Evolutionary conservation across 2,329 filamentous ascomycete genomes (phyloP).

Genomic region (Paecilomyces variotii): DNA sequence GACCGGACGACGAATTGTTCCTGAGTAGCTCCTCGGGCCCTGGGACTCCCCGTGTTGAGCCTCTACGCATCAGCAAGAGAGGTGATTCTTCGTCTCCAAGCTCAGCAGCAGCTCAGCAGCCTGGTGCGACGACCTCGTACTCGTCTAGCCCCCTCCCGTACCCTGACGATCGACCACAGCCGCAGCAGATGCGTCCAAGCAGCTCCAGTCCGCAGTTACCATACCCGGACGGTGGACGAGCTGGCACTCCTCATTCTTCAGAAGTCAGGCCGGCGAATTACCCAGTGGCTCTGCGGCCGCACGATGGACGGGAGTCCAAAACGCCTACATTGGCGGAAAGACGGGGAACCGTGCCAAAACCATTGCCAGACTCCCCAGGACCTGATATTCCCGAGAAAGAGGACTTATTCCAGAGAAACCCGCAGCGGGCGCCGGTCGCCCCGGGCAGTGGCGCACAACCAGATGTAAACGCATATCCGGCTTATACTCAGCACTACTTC

Average conservation of each 20-base stretch:
- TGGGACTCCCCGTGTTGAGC: slow-evolving; percentile 73
- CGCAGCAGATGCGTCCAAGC: slow-evolving; percentile 26
- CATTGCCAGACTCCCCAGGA: slow-evolving; percentile 73
- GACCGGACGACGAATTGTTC: slow-evolving; percentile 77
- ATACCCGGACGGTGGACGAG: slow-evolving; percentile 23
- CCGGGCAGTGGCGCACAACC: slow-evolving; percentile 14
- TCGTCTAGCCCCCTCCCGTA: slow-evolving; percentile 63
- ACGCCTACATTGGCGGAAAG: slow-evolving; percentile 66
- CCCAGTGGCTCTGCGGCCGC: slow-evolving; percentile 32
- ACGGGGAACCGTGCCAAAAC: slow-evolving; percentile 68
- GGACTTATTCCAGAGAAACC: slow-evolving; percentile 65
- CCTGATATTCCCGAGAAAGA: slow-evolving; percentile 68
- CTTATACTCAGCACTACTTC: slow-evolving; percentile 56
- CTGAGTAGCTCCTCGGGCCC: slow-evolving; percentile 45
- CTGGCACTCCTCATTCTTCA: slow-evolving; percentile 17
- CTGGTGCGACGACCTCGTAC: slow-evolving; percentile 55
- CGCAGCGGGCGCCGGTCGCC: slow-evolving; percentile 33
- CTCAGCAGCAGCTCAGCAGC: slow-evolving; percentile 26
- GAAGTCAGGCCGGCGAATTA: slow-evolving; percentile 26
- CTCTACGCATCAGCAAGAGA: slow-evolving; percentile 76
- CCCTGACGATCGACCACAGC: slow-evolving; percentile 54
- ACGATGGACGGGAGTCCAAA: slow-evolving; percentile 44
- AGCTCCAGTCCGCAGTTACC: slow-evolving; percentile 24
- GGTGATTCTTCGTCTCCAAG: slow-evolving; percentile 52
- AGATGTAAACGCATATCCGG: slow-evolving; percentile 38